Base-by-base conservation (phyloP, 1,284 basidiomycete species). In the Sutorius eximius region DNA sequence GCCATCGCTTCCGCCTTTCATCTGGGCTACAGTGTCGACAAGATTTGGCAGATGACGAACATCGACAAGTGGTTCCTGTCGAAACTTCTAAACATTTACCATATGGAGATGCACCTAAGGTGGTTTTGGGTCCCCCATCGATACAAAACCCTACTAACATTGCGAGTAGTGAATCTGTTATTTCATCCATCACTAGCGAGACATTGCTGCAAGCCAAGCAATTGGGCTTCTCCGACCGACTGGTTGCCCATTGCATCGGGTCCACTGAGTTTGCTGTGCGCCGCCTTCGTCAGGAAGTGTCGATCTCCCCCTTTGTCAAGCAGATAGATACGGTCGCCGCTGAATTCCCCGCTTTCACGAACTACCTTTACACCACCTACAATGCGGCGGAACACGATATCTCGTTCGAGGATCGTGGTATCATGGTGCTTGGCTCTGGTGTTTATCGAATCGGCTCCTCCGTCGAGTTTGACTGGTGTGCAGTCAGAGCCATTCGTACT, bases 381-480 rank as follows among this genome's bases (percentile, higher is more conserved):
- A 98, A 98, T 67, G 96, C 92, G 12, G 77, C 88, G 59, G 91
- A 95, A 72, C 92, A 98, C 73, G 96, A 98, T 67, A 76, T 99
- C 64, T 74, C 76, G 12, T 98, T 98, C 74, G 75, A 87, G 53
- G 97, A 99, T 69, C 83, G 91, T 58, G 96, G 96, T 65, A 87
- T 98, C 58, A 97, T 99, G 85, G 96, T 98, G 13, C 83, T 98
- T 33, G 97, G 96, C 29, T 98, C 97, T 27, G 96, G 96, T 64
- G 96, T 98, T 16, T 99, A 99, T 77, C 89, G 97, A 55, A 99
- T 99, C 65, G 96, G 97, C 34, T 98, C 95, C 1, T 98, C 95
- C 2, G 97, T 99, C 73, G 97, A 99, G 75, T 99, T 99, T 75
- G 96, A 99, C 73, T 99, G 96, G 97, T 99, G 96, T 75, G 96